These are phyloP conservation scores for Amanita exitialis DNA, from an alignment of 768 basidiomycete species.

Conservation along the genomic window DNA sequence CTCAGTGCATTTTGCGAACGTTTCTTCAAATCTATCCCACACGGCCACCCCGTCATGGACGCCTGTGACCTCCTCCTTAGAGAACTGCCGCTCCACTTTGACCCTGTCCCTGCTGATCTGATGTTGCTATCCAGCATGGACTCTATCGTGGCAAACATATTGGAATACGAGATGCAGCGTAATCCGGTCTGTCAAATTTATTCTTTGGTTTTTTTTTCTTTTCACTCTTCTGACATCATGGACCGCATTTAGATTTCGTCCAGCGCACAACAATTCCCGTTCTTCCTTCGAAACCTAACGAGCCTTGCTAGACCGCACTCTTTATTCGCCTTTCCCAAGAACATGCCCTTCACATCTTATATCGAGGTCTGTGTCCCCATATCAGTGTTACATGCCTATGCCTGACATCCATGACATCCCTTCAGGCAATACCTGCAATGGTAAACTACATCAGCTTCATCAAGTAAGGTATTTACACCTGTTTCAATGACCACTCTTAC, in stretches of 20 bases:
- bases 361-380: not conserved
- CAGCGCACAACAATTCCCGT: not conserved
- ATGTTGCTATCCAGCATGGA: slow-evolving; percentile 26
- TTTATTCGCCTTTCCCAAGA: slow-evolving; percentile 1
- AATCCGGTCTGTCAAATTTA: not conserved
- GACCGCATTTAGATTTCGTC: not conserved
- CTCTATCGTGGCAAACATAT: slow-evolving; percentile 19
- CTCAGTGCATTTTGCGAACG: slow-evolving; percentile 24
- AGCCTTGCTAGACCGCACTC: not conserved
- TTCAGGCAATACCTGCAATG: not conserved
- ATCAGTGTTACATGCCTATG: too few species aligned
- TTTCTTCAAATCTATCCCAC: slow-evolving; percentile 17
- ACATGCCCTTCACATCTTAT: slow-evolving; percentile 7
- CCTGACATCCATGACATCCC: too few species aligned
- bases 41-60: slow-evolving; percentile 21
- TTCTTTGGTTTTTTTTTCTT: too few species aligned
- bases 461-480: not conserved
- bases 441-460: slow-evolving; percentile 1
- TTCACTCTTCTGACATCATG: too few species aligned
- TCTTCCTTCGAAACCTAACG: slow-evolving; percentile 3
- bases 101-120: slow-evolving; percentile 19
- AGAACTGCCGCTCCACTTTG: slow-evolving; percentile 18
- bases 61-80: slow-evolving; percentile 22
- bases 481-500: too few species aligned
- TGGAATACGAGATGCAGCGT: slow-evolving; percentile 8